Evolutionary conservation across 1,284 basidiomycete species (phyloP), one percentile per base, ranked within the genome.

Genomic region (Sporisorium iseilematis-ciliati): DNA sequence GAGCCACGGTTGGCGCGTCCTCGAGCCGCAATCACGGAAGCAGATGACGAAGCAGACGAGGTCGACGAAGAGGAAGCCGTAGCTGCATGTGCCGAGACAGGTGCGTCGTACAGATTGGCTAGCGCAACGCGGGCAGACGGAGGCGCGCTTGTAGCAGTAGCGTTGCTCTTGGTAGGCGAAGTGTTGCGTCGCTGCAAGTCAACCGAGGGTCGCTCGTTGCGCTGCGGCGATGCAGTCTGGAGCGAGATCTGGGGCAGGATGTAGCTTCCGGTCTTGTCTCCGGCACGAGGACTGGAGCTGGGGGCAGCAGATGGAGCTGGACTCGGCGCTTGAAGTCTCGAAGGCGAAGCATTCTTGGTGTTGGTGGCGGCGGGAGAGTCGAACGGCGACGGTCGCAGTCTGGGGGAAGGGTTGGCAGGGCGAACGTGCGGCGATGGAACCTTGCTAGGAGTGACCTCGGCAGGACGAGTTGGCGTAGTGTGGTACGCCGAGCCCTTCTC

Each of bases 151-250:
- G 56, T 26, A 5, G 69, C 26, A 31, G 56, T 12, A 16, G 50
- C 54, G 41, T 48, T 57, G 46, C 35, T 40, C 57, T 75, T 63
- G 49, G 67, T 66, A 2, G 75, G 75, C 50, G 75, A 77, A 29
- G 70, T 77, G 57, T 68, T 68, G 52, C 70, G 75, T 21, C 75
- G 70, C 56, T 76, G 74, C 56, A 76, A 33, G 26, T 71, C 64
- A 18, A 53, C 59, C 4, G 23, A 38, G 0, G 54, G 57, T 12
- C 64, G 60, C 49, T 71, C 68, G 51, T 65, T 68, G 41, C 64
- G 58, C 62, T 67, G 67, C 4, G 72, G 72, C 40, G 72, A 70
- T 8, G 68, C 68, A 1, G 58, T 62, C 48, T 76, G 73, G 29
- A 76, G 54, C 48, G 63, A 57, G 58, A 76, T 71, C 62, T 71